Evolutionary conservation across 1,284 basidiomycete genomes (phyloP).

Genomic region (Cystobasidium pallidum): DNA sequence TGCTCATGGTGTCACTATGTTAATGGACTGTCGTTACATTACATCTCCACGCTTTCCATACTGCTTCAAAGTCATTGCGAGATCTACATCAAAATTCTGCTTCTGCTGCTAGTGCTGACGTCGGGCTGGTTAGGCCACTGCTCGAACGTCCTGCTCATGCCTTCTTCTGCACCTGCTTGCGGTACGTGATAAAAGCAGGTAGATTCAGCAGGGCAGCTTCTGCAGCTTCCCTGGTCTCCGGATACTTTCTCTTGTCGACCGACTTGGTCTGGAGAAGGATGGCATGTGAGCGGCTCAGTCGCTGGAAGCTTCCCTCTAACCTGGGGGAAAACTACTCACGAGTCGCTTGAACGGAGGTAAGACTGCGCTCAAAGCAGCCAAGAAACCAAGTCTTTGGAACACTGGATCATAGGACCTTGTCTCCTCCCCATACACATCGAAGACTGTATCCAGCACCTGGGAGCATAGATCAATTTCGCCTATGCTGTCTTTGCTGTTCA

Average conservation of each 20-base stretch:
- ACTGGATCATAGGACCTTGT: slow-evolving; percentile 72
- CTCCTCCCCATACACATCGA: slow-evolving; percentile 96
- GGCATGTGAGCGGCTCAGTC: background rate
- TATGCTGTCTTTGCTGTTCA: slow-evolving; percentile 45
- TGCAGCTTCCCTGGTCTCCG: slow-evolving; percentile 57
- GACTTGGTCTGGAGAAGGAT: slow-evolving; percentile 54
- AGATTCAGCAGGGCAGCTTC: slow-evolving; percentile 73
- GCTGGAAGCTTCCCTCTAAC: too few relatives aligned
- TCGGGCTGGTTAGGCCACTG: too few relatives aligned
- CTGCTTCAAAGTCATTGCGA: too few relatives aligned
- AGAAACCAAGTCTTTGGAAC: slow-evolving; percentile 68
- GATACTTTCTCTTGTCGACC: slow-evolving; percentile 62
- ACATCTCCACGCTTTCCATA: too few relatives aligned
- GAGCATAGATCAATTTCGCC: slow-evolving; percentile 71
- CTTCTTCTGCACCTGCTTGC: slow-evolving; percentile 62
- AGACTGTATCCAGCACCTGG: slow-evolving; percentile 80
- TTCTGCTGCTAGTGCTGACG: too few relatives aligned
- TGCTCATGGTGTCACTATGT: too few relatives aligned
- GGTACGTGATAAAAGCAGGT: slow-evolving; percentile 83
- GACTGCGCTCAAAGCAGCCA: slow-evolving; percentile 62
- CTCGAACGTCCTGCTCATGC: too few relatives aligned
- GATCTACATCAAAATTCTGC: too few relatives aligned
- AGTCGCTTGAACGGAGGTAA: slow-evolving; percentile 66
- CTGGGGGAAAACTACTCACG: too few relatives aligned
- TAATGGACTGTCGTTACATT: too few relatives aligned